Evolutionary conservation across 805 yeast genomes (phyloP).

Genomic region (Komagataella kurtzmanii): DNA sequence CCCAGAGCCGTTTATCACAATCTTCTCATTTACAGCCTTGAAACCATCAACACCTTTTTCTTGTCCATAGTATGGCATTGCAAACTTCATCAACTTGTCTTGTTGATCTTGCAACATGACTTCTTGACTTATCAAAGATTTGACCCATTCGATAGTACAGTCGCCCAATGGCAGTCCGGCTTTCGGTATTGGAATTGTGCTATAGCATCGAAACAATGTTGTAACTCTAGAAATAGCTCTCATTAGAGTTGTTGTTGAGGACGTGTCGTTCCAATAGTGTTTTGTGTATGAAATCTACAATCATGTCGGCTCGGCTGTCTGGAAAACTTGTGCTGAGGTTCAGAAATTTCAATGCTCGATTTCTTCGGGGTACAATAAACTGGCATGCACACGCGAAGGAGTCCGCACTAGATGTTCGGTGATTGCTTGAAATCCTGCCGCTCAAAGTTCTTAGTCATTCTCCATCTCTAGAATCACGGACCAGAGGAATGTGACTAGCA

Average conservation of each 20-base stretch:
- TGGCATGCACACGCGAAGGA: neutral
- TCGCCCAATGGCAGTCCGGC: neutral
- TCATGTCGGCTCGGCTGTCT: neutral
- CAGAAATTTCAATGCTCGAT: neutral
- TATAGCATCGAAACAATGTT: neutral
- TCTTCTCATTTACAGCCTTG: slow-evolving; percentile 8
- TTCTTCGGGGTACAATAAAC: no score
- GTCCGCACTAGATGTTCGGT: neutral
- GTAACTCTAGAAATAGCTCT: neutral
- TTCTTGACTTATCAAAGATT: neutral
- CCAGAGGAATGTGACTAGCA: no score
- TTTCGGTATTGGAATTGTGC: neutral
- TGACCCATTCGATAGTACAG: neutral
- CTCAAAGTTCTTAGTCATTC: neutral
- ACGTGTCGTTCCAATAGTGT: neutral
- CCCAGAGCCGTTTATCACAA: slow-evolving; percentile 4
- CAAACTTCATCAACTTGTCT: slow-evolving; percentile 9
- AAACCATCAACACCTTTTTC: slow-evolving; percentile 3
- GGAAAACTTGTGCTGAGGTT: neutral
- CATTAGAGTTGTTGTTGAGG: neutral
- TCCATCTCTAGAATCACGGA: no score
- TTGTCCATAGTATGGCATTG: slow-evolving; percentile 13
- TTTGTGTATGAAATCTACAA: neutral
- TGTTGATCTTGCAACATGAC: slow-evolving; percentile 5
- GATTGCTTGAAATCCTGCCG: neutral